These are phyloP conservation scores for Aleurites moluccanus DNA, from an alignment of 441 rosid species.

Conservation along the genomic window DNA sequence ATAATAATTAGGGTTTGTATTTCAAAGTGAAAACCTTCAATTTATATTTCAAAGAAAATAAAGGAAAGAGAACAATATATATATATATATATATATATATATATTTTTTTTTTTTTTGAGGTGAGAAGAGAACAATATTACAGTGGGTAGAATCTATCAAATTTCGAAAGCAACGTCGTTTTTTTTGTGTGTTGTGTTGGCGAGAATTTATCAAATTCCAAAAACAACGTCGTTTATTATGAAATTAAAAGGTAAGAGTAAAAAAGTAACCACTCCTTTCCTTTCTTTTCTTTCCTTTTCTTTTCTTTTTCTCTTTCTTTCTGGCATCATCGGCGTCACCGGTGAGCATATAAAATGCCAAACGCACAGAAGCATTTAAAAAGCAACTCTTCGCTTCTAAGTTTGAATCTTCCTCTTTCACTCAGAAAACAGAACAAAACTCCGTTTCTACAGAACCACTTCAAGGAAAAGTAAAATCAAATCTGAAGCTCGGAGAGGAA, in stretches of 20 bases:
- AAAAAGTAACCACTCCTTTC: too few species aligned
- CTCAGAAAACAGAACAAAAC: not conserved
- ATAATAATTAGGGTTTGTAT: too few species aligned
- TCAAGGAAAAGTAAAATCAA: too few species aligned
- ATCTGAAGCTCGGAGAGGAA: not conserved
- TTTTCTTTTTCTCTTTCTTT: not conserved
- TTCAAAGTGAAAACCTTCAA: too few species aligned
- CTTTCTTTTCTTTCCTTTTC: too few species aligned
- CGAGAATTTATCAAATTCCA: not conserved
- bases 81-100: too few species aligned
- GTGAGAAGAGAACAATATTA: not conserved
- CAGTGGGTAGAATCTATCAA: too few species aligned
- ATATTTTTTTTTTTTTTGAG: too few species aligned
- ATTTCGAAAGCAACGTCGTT: too few species aligned
- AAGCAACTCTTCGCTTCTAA: slow-evolving; percentile 11
- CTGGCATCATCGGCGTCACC: slow-evolving; percentile 17
- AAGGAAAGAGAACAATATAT: too few species aligned
- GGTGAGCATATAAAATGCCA: slow-evolving; percentile 25
- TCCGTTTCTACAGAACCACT: not conserved
- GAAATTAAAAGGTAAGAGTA: not conserved
- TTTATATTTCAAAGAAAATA: not conserved
- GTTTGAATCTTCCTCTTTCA: slow-evolving; percentile 16
- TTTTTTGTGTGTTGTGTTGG: too few species aligned
- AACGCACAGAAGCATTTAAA: not conserved
- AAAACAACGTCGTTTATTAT: not conserved